Evolutionary conservation across 805 yeast genomes (phyloP).

Genomic region (Saccharomycopsis lassenensis): DNA sequence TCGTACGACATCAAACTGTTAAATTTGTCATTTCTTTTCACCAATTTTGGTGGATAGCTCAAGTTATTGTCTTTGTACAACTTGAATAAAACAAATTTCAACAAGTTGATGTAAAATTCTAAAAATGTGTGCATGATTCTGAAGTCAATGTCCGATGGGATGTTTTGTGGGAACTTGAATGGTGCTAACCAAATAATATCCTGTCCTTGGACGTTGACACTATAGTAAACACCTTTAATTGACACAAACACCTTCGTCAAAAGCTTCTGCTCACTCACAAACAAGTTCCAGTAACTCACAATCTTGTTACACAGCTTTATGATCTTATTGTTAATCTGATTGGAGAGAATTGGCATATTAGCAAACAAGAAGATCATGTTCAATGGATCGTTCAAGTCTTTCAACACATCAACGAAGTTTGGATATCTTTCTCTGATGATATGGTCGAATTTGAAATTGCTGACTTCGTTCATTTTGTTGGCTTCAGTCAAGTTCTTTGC

Average conservation of each 20-base stretch:
- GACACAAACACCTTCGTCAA: constrained; percentile 88
- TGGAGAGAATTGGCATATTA: constrained; percentile 81
- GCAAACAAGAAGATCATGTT: constrained; percentile 92
- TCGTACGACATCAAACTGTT: constrained; percentile 85
- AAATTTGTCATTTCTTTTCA: constrained; percentile 51
- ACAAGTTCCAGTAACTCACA: constrained; percentile 94
- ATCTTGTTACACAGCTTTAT: constrained; percentile 81
- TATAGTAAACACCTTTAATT: constrained; percentile 94
- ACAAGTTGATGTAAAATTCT: constrained; percentile 86
- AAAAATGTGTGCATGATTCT: constrained; percentile 93
- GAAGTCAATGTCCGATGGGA: constrained; percentile 91
- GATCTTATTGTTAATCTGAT: constrained; percentile 63
- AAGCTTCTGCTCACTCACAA: constrained; percentile 71
- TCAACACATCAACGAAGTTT: constrained; percentile 78
- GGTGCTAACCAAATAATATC: constrained; percentile 95
- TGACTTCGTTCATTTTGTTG: constrained; percentile 58
- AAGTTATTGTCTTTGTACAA: constrained; percentile 78
- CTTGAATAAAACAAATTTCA: constrained; percentile 79
- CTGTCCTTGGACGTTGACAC: constrained; percentile 83
- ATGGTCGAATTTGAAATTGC: constrained; percentile 77
- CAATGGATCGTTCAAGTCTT: constrained; percentile 92
- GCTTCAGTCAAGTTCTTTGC: constrained; percentile 81
- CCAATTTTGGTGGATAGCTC: constrained; percentile 82
- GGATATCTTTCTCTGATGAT: constrained; percentile 94
- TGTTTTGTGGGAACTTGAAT: constrained; percentile 90